Conservation (phyloP, 2,329 filamentous ascomycete species). For the Stagonosporopsis cucurbitacearum region DNA sequence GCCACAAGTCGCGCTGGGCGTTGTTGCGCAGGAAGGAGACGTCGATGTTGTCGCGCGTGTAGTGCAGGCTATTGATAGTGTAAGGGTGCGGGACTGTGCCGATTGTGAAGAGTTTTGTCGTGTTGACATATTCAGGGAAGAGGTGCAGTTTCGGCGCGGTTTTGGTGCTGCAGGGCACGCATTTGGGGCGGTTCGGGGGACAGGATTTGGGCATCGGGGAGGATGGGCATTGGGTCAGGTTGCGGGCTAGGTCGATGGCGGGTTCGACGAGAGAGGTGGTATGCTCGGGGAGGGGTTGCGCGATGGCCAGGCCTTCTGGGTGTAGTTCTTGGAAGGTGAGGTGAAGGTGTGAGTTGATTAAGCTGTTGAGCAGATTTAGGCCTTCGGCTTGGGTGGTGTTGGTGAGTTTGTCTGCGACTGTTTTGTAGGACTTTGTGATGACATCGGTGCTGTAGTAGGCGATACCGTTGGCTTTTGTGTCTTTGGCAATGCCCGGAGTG, state of each 20-base stretch:
- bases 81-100: constrained; percentile 91
- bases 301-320: constrained; percentile 75
- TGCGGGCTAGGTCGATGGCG: constrained; percentile 71
- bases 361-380: constrained; percentile 68
- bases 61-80: constrained; percentile 74
- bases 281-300: constrained; percentile 79
- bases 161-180: constrained; percentile 71
- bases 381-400: constrained; percentile 63
- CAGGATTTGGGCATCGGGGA: constrained; percentile 78
- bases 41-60: constrained; percentile 57
- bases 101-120: constrained; percentile 76
- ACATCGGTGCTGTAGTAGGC: constrained; percentile 76
- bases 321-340: constrained; percentile 83
- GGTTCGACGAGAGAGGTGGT: constrained; percentile 77
- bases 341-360: constrained; percentile 88
- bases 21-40: constrained; percentile 58
- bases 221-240: constrained; percentile 76
- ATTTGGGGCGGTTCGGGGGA: constrained; percentile 79
- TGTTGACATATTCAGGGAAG: constrained; percentile 72
- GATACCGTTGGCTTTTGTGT: constrained; percentile 69
- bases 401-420: constrained; percentile 68
- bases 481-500: constrained; percentile 67
- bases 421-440: constrained; percentile 69
- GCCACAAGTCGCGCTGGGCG: constrained; percentile 79
- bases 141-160: constrained; percentile 71